phyloP scores from a whole-genome alignment of 108 stramenopile genomes.

The Skeletonema marinoi region DNA sequence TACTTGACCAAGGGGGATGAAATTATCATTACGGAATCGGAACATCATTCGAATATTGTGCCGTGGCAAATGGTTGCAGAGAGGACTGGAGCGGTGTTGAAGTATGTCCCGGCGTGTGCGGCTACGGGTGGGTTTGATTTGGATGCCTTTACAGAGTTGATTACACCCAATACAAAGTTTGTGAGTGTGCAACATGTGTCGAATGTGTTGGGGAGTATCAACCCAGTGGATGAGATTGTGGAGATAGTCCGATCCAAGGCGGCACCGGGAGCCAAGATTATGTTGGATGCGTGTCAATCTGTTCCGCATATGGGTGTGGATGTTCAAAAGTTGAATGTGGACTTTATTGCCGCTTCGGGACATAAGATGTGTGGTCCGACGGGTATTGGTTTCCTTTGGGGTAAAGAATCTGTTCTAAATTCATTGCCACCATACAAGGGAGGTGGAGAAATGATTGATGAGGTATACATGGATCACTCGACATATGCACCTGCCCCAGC shows the following conservation, averaged over 20 bases:
- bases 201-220: constrained; percentile 87
- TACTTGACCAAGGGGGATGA: constrained; percentile 76
- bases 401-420: constrained; percentile 71
- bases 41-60: constrained; percentile 97
- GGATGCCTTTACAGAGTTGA: constrained; percentile 56
- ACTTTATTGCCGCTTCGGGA: constrained; percentile 94
- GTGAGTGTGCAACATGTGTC: constrained; percentile 91
- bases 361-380: constrained; percentile 99
- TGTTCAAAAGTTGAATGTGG: constrained; percentile 88
- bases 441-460: constrained; percentile 97
- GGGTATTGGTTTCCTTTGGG: constrained; percentile 96
- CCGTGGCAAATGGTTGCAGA: constrained; percentile 93
- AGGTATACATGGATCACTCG: constrained; percentile 83
- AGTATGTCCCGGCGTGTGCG: constrained; percentile 67
- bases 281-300: constrained; percentile 96
- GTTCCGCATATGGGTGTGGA: constrained; percentile 92
- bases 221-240: constrained; percentile 87
- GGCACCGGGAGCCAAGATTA: constrained; percentile 64
- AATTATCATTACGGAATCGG: constrained; percentile 88
- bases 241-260: constrained; percentile 63
- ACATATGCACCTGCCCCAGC: constrained; percentile 90
- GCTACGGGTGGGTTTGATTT: constrained; percentile 69
- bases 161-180: constrained; percentile 80
- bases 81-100: constrained; percentile 67
- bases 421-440: constrained; percentile 92